phyloP scores from a whole-genome alignment of 2,329 filamentous ascomycete species.

The Ophiostoma sp. region DNA sequence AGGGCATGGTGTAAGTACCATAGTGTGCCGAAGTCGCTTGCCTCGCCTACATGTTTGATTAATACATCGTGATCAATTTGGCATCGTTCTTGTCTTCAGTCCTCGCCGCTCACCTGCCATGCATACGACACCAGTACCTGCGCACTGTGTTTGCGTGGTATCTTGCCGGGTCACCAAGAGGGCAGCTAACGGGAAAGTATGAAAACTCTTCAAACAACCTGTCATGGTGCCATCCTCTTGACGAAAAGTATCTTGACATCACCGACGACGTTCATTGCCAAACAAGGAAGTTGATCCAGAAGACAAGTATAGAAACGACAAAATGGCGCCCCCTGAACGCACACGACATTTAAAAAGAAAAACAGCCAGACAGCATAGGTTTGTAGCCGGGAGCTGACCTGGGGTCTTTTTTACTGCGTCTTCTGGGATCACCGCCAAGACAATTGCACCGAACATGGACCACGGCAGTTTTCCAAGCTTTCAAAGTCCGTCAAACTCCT shows the following conservation, averaged over 20 bases:
- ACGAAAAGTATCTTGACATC: conserved; percentile 5
- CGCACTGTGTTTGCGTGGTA: not conserved
- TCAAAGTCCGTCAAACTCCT: not conserved
- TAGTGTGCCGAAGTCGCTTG: conserved; percentile 5
- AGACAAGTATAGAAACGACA: conserved; percentile 11
- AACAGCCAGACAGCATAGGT: not conserved
- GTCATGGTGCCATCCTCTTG: conserved; percentile 4
- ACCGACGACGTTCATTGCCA: conserved; percentile 4
- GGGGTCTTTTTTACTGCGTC: not conserved
- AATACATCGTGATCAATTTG: conserved; percentile 1
- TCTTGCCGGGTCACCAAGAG: not conserved
- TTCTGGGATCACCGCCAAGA: not conserved
- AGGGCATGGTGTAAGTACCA: not conserved
- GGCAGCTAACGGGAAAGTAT: not conserved
- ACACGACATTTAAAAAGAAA: not conserved
- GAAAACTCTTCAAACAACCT: conserved; percentile 10
- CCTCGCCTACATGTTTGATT: not conserved
- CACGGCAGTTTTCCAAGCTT: conserved; percentile 13
- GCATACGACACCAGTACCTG: not conserved
- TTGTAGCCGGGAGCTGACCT: not conserved
- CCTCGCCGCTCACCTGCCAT: conserved; percentile 4
- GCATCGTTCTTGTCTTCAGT: not conserved
- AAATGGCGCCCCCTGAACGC: conserved; percentile 12
- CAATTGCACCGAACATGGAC: conserved; percentile 1
- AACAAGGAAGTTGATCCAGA: conserved; percentile 4